phyloP scores from a whole-genome alignment of 345 rosid genomes.

The Conringia planisiliqua region DNA sequence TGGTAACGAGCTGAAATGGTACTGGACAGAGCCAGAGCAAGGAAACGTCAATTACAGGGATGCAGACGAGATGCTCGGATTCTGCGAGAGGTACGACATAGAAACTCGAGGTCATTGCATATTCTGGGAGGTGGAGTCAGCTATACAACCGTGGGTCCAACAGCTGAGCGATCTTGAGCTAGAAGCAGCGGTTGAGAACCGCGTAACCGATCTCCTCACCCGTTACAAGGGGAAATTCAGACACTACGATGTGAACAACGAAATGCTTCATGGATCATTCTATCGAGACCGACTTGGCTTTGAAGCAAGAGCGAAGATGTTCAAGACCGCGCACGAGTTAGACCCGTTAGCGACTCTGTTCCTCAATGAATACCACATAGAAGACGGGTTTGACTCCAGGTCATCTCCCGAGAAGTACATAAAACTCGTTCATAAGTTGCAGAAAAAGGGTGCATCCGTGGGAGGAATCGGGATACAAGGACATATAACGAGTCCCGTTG shows the following conservation, averaged over 20 bases:
- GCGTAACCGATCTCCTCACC: slow-evolving; percentile 62
- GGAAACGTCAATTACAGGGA: slow-evolving; percentile 76
- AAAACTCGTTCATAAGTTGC: slow-evolving; percentile 64
- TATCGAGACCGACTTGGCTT: slow-evolving; percentile 60
- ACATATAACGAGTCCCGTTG: slow-evolving; percentile 81
- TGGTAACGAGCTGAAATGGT: slow-evolving; percentile 95
- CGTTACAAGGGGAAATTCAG: slow-evolving; percentile 81
- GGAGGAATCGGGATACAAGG: slow-evolving; percentile 97
- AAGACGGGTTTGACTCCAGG: slow-evolving; percentile 75
- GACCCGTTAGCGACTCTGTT: slow-evolving; percentile 72
- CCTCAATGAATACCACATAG: slow-evolving; percentile 88
- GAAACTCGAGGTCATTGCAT: slow-evolving; percentile 84
- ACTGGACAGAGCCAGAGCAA: slow-evolving; percentile 85
- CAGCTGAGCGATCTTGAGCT: slow-evolving; percentile 53
- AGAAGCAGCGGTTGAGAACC: slow-evolving; percentile 61
- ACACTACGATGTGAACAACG: slow-evolving; percentile 96
- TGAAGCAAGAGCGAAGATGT: slow-evolving; percentile 65
- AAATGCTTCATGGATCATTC: slow-evolving; percentile 96
- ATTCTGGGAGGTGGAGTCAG: slow-evolving; percentile 92
- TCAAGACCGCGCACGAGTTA: slow-evolving; percentile 62
- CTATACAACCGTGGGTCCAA: slow-evolving; percentile 79
- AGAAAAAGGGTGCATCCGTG: slow-evolving; percentile 72
- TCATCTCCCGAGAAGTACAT: slow-evolving; percentile 76
- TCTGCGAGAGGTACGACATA: slow-evolving; percentile 59
- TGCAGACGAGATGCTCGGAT: slow-evolving; percentile 82